Evolutionary conservation across 345 rosid genomes (phyloP), one percentile per base, ranked within the genome.

Genomic region (Erucastrum elatum): DNA sequence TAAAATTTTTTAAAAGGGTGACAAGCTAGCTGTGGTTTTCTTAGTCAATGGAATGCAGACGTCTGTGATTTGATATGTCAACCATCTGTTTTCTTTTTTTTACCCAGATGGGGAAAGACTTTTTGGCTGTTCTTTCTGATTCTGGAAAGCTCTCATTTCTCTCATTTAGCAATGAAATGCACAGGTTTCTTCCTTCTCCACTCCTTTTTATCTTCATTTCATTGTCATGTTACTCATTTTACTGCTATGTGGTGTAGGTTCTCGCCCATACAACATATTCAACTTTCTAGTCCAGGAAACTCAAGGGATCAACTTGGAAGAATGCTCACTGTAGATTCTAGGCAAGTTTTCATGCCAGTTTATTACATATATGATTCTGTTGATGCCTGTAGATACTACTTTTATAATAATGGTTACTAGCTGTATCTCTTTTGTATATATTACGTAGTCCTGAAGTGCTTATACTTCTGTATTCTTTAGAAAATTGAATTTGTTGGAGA

Each of bases 141-240:
- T 95, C 99, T 16, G 99, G 99, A 80, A 95, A 90, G 89, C 98
- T 95, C 75, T 88, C 98, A 6, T 86, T 95, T 80, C 97, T 95
- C 71, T 39, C 92, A 65, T 95, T 95, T 86, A 87, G 90, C 87
- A 91, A 85, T 84, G 98, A 93, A 81, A 95, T 95, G 99, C 92
- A 88, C 93, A 93, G 98, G 99, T 95, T 77, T 72, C 74, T 69
- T 69, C 63, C 27, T 35, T 69, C 68, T 26, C 21, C 21, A 21
- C 21, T 78, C 35, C 46, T 30, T 58, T 35, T 76, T 82, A 68
- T 29, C 66, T 44, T 59, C 29, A 55, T 74, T 59, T 64, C 30
- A 71, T 30, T 74, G 66, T 60, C 30, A 62, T 51, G 39, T 39
- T 64, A 31, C 77, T 76, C 73, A 65, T 71, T 35, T 51, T 67